These are phyloP conservation scores for Tillandsia leiboldiana DNA, from an alignment of 176 grass and related monocot species.

Conservation along the genomic window DNA sequence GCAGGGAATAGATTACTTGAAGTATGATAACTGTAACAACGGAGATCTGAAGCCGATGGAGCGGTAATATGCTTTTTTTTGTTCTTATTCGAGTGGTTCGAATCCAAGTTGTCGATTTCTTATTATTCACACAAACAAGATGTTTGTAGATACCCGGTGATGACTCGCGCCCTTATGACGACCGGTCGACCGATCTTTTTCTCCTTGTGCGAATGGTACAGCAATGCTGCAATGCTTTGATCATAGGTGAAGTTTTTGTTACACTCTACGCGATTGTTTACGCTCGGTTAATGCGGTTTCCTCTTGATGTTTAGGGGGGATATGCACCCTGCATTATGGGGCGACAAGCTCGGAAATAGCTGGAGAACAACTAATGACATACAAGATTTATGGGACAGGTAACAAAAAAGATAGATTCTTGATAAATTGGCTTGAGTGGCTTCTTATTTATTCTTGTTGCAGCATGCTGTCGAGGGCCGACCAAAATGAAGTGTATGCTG, in stretches of 20 bases:
- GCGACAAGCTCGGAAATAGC: constrained; percentile 66
- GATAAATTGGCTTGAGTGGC: neutral
- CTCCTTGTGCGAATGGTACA: constrained; percentile 79
- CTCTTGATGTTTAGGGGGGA: constrained; percentile 51
- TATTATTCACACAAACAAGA: neutral
- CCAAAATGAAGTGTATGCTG: constrained; percentile 78
- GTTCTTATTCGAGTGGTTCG: neutral
- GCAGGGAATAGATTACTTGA: constrained; percentile 87
- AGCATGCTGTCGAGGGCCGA: constrained; percentile 79
- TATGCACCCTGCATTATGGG: constrained; percentile 86
- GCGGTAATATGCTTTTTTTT: constrained; percentile 28
- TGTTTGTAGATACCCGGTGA: constrained; percentile 57
- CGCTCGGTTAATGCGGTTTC: neutral
- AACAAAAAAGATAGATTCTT: neutral
- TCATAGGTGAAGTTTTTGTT: neutral
- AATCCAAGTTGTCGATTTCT: neutral
- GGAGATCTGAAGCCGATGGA: constrained; percentile 51
- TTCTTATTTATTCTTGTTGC: constrained; percentile 5
- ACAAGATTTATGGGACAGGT: constrained; percentile 74
- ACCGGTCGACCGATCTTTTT: constrained; percentile 55
- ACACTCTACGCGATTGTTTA: neutral
- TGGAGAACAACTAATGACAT: constrained; percentile 90
- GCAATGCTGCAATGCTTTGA: neutral
- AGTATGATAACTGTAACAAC: constrained; percentile 96
- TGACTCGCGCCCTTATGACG: constrained; percentile 72